Evolutionary conservation across 176 grass and related monocot species (phyloP).

Genomic region (Zea luxurians): DNA sequence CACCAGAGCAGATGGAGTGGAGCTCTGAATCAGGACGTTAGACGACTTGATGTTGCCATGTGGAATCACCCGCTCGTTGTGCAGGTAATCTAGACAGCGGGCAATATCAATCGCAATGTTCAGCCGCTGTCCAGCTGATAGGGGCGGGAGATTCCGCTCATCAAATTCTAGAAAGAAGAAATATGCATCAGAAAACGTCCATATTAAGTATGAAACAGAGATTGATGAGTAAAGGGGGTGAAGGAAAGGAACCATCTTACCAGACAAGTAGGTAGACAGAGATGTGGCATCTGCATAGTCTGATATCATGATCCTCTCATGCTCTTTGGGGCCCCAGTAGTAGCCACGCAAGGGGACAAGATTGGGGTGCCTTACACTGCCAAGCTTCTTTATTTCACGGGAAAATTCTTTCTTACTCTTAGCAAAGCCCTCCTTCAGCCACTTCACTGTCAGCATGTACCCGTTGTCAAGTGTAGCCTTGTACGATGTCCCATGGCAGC

Average conservation of each 20-base stretch:
- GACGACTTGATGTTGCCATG: constrained; percentile 88
- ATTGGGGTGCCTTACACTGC: constrained; percentile 70
- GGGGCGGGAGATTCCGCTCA: constrained; percentile 55
- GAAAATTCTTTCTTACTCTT: constrained; percentile 94
- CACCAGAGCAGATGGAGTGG: constrained; percentile 48
- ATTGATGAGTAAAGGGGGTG: constrained; percentile 6
- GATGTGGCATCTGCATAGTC: constrained; percentile 70
- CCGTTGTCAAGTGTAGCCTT: constrained; percentile 81
- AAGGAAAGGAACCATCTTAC: constrained; percentile 50
- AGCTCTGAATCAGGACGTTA: constrained; percentile 65
- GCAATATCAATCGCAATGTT: constrained; percentile 56
- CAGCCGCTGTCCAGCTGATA: constrained; percentile 60
- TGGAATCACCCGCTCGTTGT: constrained; percentile 78
- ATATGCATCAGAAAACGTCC: constrained; percentile 31
- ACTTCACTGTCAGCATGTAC: constrained; percentile 71
- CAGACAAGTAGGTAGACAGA: constrained; percentile 68
- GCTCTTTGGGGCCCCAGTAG: constrained; percentile 91
- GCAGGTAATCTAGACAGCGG: constrained; percentile 72
- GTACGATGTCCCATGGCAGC: constrained; percentile 92
- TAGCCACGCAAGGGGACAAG: constrained; percentile 72
- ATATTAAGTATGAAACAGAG: background rate
- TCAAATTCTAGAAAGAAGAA: constrained; percentile 54
- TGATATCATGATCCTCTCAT: constrained; percentile 89
- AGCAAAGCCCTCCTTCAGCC: constrained; percentile 88
- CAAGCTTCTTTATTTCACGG: constrained; percentile 89